Evolutionary conservation across 208 protist species (phyloP).

Genomic region (Lotmaria passim): DNA sequence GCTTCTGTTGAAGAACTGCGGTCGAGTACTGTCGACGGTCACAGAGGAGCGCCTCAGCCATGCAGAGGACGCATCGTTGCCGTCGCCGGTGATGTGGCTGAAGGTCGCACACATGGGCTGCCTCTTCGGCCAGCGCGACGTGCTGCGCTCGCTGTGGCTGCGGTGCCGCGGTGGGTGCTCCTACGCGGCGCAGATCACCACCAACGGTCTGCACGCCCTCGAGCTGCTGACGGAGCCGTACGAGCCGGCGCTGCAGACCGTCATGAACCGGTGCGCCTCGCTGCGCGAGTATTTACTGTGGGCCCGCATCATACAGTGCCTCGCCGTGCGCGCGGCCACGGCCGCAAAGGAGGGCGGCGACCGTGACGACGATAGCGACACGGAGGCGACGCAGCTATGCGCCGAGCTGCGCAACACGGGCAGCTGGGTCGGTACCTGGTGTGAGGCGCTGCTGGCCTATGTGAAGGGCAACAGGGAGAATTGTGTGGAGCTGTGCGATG

Average conservation of each 20-base stretch:
- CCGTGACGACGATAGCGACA: too few species aligned
- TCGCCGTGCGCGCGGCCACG: slow-evolving; percentile 4
- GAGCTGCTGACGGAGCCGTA: slow-evolving; percentile 24
- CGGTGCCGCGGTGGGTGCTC: slow-evolving; percentile 21
- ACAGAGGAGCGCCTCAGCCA: slow-evolving; percentile 2
- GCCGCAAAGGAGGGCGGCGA: too few species aligned
- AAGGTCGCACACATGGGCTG: slow-evolving; percentile 27
- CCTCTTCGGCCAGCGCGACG: slow-evolving; percentile 26
- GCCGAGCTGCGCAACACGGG: slow-evolving; percentile 17
- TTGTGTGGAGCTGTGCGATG: slow-evolving; percentile 18
- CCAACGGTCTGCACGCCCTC: slow-evolving; percentile 24
- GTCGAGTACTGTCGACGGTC: neutral
- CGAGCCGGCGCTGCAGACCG: slow-evolving; percentile 9
- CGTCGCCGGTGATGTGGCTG: slow-evolving; percentile 4
- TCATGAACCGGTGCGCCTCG: slow-evolving; percentile 28
- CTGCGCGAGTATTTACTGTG: slow-evolving; percentile 30
- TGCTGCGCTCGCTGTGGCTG: slow-evolving; percentile 20
- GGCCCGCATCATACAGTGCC: slow-evolving; percentile 23
- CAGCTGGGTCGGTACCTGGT: slow-evolving; percentile 30
- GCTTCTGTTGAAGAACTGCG: slow-evolving; percentile 2
- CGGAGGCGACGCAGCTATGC: slow-evolving; percentile 19
- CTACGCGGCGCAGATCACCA: slow-evolving; percentile 23
- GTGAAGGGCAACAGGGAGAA: slow-evolving; percentile 20
- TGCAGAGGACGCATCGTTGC: neutral
- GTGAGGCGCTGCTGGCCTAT: slow-evolving; percentile 26